Conservation (phyloP, 2,329 filamentous ascomycete genomes). For the Colletotrichum camelliae region DNA sequence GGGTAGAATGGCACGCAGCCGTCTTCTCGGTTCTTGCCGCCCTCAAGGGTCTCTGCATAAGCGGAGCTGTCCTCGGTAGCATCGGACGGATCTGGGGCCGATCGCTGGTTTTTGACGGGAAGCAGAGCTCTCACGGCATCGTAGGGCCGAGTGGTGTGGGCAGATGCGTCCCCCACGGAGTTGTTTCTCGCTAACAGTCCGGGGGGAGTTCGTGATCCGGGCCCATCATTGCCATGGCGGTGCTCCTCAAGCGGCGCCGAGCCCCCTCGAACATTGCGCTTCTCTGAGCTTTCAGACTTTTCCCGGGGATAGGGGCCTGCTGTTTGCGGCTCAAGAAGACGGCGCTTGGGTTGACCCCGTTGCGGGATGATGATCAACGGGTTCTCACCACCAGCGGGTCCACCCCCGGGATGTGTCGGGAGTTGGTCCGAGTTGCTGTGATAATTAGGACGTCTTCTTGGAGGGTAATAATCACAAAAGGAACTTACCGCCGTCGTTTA, state of each 20-base stretch:
- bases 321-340: not conserved
- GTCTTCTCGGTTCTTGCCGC: not conserved
- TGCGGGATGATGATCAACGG: slow-evolving; percentile 2
- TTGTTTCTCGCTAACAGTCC: not conserved
- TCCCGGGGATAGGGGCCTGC: not conserved
- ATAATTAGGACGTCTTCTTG: not conserved
- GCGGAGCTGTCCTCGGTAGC: slow-evolving; percentile 14
- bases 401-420: not conserved
- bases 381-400: not conserved
- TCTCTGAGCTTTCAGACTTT: not conserved
- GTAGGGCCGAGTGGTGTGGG: not conserved
- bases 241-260: not conserved
- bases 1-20: slow-evolving; percentile 8
- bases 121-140: slow-evolving; percentile 8
- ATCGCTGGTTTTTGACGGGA: not conserved
- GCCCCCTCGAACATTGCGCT: not conserved
- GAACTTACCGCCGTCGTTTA: slow-evolving; percentile 10
- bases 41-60: slow-evolving; percentile 7
- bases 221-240: not conserved
- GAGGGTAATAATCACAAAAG: not conserved
- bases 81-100: slow-evolving; percentile 2
- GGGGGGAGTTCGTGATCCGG: not conserved
- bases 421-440: slow-evolving; percentile 8
- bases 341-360: not conserved
- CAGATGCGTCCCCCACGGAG: not conserved